Evolutionary conservation across 2,329 filamentous ascomycete genomes (phyloP).

Genomic region (Aureobasidium sp.): DNA sequence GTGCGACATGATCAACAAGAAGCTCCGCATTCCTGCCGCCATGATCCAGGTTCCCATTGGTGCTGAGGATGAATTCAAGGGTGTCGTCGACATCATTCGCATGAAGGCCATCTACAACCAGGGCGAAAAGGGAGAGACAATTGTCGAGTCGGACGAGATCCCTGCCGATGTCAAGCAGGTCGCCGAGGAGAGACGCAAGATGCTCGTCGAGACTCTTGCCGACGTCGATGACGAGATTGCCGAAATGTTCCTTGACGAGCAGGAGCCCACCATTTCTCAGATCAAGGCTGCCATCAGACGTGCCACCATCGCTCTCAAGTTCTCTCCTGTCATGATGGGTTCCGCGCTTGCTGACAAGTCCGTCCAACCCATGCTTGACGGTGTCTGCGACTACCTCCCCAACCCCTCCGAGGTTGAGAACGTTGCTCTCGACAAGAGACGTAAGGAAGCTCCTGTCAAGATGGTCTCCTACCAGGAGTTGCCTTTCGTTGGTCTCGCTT

Average conservation of each 20-base stretch:
- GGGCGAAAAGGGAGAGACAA: constrained; percentile 66
- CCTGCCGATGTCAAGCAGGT: constrained; percentile 72
- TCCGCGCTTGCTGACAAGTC: constrained; percentile 91
- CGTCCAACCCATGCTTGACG: constrained; percentile 93
- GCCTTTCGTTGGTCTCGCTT: constrained; percentile 90
- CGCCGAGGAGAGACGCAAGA: constrained; percentile 72
- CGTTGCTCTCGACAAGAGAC: constrained; percentile 74
- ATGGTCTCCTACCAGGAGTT: constrained; percentile 88
- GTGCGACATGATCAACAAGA: constrained; percentile 93
- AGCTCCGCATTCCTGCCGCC: constrained; percentile 86
- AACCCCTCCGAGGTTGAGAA: constrained; percentile 88
- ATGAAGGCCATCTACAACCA: constrained; percentile 95
- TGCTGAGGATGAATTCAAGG: constrained; percentile 81
- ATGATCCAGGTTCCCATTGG: constrained; percentile 94
- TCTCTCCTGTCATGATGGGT: constrained; percentile 93
- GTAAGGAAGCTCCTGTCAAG: constrained; percentile 72
- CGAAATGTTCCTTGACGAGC: constrained; percentile 86
- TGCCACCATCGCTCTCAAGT: constrained; percentile 81
- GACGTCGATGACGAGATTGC: constrained; percentile 98
- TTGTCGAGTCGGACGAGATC: constrained; percentile 71
- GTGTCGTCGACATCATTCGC: constrained; percentile 83
- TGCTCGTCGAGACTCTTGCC: constrained; percentile 87
- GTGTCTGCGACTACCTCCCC: constrained; percentile 90
- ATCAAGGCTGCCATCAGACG: constrained; percentile 89
- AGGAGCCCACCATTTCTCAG: constrained; percentile 69